phyloP scores from a whole-genome alignment of 805 yeast species.

The Suhomyces faveliae region DNA sequence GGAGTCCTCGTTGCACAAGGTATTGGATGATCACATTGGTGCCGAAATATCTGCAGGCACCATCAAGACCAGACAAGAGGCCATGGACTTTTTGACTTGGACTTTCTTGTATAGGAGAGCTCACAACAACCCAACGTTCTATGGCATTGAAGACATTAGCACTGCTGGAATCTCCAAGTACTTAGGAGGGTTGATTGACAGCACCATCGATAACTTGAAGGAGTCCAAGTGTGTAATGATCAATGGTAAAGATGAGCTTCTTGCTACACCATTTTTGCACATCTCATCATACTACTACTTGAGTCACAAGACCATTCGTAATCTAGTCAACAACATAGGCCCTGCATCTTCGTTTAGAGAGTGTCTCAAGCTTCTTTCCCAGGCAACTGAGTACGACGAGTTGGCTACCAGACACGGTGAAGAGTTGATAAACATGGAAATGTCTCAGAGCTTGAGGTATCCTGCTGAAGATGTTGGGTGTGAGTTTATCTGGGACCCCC shows the following conservation, averaged over 20 bases:
- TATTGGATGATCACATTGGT: slow-evolving; percentile 75
- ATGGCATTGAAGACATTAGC: slow-evolving; percentile 63
- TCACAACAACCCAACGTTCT: slow-evolving; percentile 74
- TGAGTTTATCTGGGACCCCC: slow-evolving; percentile 82
- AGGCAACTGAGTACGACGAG: slow-evolving; percentile 80
- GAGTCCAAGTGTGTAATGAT: slow-evolving; percentile 69
- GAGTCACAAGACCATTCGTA: slow-evolving; percentile 84
- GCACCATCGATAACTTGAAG: slow-evolving; percentile 60
- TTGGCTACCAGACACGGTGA: slow-evolving; percentile 91
- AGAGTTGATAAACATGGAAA: slow-evolving; percentile 78
- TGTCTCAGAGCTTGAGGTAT: slow-evolving; percentile 70
- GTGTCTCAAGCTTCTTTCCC: slow-evolving; percentile 58
- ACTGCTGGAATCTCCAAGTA: slow-evolving; percentile 56
- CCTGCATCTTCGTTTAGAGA: slow-evolving; percentile 53
- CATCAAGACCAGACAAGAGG: slow-evolving; percentile 61
- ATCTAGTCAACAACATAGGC: slow-evolving; percentile 53
- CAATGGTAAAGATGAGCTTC: slow-evolving; percentile 45
- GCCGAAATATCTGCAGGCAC: slow-evolving; percentile 77
- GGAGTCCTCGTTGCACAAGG: slow-evolving; percentile 74
- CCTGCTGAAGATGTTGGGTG: slow-evolving; percentile 54
- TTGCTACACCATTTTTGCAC: slow-evolving; percentile 78
- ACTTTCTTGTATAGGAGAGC: slow-evolving; percentile 73
- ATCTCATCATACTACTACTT: slow-evolving; percentile 90
- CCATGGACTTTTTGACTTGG: slow-evolving; percentile 74
- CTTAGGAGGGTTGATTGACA: slow-evolving; percentile 65